These are phyloP conservation scores for Glycine soja DNA, from an alignment of 306 rosid genomes.

Conservation along the genomic window DNA sequence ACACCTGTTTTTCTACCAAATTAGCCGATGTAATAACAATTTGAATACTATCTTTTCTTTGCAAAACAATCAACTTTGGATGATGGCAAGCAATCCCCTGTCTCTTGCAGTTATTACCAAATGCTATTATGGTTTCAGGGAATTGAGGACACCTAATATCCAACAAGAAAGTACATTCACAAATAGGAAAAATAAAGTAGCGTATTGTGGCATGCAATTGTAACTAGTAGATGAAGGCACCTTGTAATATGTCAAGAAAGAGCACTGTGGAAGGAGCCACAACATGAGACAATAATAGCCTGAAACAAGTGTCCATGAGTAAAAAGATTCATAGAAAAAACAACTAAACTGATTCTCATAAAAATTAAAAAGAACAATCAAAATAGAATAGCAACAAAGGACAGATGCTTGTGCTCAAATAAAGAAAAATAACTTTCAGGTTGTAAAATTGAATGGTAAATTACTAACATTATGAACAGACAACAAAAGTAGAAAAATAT, in stretches of 20 bases:
- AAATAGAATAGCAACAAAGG: too few relatives aligned
- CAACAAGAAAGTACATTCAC: constrained; percentile 32
- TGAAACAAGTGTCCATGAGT: too few relatives aligned
- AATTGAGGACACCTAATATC: constrained; percentile 70
- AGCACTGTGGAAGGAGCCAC: too few relatives aligned
- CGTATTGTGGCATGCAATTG: constrained; percentile 71
- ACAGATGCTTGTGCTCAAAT: too few relatives aligned
- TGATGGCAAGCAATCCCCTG: constrained; percentile 91
- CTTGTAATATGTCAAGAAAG: constrained; percentile 71
- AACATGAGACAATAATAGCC: too few relatives aligned
- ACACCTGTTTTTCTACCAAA: constrained; percentile 82
- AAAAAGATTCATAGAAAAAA: too few relatives aligned
- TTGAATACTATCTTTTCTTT: constrained; percentile 69
- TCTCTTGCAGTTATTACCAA: constrained; percentile 67
- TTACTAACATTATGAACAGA: too few relatives aligned
- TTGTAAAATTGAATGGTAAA: too few relatives aligned
- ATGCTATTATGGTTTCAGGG: constrained; percentile 73
- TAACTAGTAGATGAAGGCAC: constrained; percentile 76
- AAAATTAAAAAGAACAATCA: too few relatives aligned
- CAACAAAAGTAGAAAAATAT: too few relatives aligned
- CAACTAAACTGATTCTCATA: too few relatives aligned
- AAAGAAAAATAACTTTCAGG: too few relatives aligned
- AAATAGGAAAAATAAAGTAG: constrained; percentile 22
- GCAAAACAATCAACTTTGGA: constrained; percentile 76
- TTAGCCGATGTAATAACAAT: constrained; percentile 85